phyloP scores from a whole-genome alignment of 805 yeast genomes.

The Ogataea angusta region DNA sequence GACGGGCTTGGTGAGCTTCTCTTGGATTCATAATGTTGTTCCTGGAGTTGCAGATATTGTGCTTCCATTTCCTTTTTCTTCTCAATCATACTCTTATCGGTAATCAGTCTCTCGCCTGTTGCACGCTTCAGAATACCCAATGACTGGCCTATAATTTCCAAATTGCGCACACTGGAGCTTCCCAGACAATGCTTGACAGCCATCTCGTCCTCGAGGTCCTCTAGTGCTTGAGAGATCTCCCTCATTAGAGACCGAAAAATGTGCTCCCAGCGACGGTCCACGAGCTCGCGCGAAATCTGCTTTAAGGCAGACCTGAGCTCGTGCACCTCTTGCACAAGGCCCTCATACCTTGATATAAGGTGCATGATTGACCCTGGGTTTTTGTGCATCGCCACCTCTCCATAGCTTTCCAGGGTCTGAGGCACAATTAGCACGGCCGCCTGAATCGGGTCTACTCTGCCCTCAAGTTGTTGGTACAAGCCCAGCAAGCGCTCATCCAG shows the following conservation, averaged over 20 bases:
- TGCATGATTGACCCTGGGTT: slow-evolving; percentile 32
- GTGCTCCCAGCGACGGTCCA: slow-evolving; percentile 56
- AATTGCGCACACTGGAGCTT: neutral
- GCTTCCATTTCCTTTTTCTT: slow-evolving; percentile 5
- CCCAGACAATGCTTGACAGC: slow-evolving; percentile 4
- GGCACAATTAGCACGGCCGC: slow-evolving; percentile 54
- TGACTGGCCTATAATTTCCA: slow-evolving; percentile 12
- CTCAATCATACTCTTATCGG: neutral
- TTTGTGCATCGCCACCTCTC: slow-evolving; percentile 25
- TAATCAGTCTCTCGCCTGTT: slow-evolving; percentile 18
- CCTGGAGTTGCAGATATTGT: slow-evolving; percentile 8
- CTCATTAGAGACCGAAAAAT: slow-evolving; percentile 46
- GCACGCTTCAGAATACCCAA: slow-evolving; percentile 24
- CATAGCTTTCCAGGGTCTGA: slow-evolving; percentile 43
- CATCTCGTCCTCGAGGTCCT: slow-evolving; percentile 23
- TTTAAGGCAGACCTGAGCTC: slow-evolving; percentile 40
- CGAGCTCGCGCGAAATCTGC: slow-evolving; percentile 41
- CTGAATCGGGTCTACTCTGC: slow-evolving; percentile 46
- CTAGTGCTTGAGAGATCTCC: slow-evolving; percentile 35
- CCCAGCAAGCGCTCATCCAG: slow-evolving; percentile 40
- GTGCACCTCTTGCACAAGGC: slow-evolving; percentile 39
- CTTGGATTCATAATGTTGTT: slow-evolving; percentile 1
- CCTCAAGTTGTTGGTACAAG: slow-evolving; percentile 40
- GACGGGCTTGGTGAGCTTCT: neutral
- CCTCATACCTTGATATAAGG: slow-evolving; percentile 38